Conservation (phyloP, 1,284 basidiomycete genomes). For the Bothia castanella region DNA sequence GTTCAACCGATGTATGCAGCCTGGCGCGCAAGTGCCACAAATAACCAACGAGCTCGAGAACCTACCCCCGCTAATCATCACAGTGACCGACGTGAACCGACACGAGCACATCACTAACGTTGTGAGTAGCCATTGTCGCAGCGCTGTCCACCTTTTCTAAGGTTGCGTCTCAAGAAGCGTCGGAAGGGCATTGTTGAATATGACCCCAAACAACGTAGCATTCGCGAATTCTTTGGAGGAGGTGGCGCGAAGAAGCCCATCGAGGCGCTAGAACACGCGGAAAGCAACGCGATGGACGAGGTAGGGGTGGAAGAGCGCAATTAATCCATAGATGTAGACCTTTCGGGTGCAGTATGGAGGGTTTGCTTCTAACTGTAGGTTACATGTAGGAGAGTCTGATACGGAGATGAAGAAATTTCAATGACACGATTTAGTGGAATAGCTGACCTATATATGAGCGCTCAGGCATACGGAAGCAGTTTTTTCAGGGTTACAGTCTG, state of each 20-base stretch:
- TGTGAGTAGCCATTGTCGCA: constrained; percentile 39
- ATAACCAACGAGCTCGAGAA: constrained; percentile 23
- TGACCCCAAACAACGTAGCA: constrained; percentile 73
- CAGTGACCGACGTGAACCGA: constrained; percentile 51
- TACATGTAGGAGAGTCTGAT: constrained; percentile 18
- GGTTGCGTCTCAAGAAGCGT: constrained; percentile 47
- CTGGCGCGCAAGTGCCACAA: constrained; percentile 28
- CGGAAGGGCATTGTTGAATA: constrained; percentile 77
- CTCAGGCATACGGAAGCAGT: constrained; percentile 61
- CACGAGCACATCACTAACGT: constrained; percentile 54
- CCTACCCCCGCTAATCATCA: constrained; percentile 38
- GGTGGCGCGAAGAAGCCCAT: constrained; percentile 29
- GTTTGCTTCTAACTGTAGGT: constrained; percentile 2
- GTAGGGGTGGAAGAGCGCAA: constrained; percentile 4
- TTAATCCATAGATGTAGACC: constrained; percentile 3
- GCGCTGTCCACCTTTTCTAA: not conserved
- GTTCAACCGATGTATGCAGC: constrained; percentile 21
- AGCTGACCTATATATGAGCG: constrained; percentile 14
- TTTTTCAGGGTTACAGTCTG: constrained; percentile 67
- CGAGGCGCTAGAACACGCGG: constrained; percentile 19
- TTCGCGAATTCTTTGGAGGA: constrained; percentile 76
- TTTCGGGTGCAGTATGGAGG: not conserved
- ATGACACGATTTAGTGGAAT: not conserved
- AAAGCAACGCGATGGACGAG: constrained; percentile 32
- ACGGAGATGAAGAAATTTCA: not conserved